Evolutionary conservation across 2,329 filamentous ascomycete genomes (phyloP), one percentile per base, ranked within the genome.

Genomic region (Neofusicoccum parvum): DNA sequence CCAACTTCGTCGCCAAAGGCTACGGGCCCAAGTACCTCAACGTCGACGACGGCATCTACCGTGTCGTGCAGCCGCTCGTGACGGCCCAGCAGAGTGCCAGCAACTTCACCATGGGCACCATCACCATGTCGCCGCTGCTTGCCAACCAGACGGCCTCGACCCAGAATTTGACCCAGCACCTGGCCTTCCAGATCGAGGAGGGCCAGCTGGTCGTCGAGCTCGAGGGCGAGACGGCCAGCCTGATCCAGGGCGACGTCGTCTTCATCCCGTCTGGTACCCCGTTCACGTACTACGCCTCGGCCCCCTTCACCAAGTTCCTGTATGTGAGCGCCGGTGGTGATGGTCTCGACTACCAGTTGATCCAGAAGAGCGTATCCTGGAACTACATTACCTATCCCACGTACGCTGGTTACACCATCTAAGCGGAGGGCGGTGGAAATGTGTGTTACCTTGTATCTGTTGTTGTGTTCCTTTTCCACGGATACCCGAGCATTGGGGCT

Each of bases 11-110:
- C 43, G 82, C 81, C 37, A 82, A 81, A 67, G 76, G 79, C 68
- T 80, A 79, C 65, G 81, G 81, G 0, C 80, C 80, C 10, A 82
- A 81, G 68, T 82, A 79, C 65, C 73, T 83, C 4, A 79, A 78
- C 68, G 71, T 71, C 20, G 70, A 73, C 53, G 69, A 71, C 17
- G 69, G 71, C 20, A n/a, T 43, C 34, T 82, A 82, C 70, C 76
- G 80, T 69, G 74, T 83, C 64, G 71, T 83, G 2, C 76, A 79
- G 67, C 80, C 81, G 2, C 77, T 83, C 39, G 76, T 82, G 15
- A 80, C 80, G 2, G 70, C 73, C 5, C 67, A 70, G 15, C 78
- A 81, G 69, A 78, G 78, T 3, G 77, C 75, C 3, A 73, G 70
- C 3, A 80, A 79, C 67, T 83, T 81, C 69, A 80, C 80, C 14